Conservation (phyloP, 768 basidiomycete genomes). For the Gymnopilus dilepis region DNA sequence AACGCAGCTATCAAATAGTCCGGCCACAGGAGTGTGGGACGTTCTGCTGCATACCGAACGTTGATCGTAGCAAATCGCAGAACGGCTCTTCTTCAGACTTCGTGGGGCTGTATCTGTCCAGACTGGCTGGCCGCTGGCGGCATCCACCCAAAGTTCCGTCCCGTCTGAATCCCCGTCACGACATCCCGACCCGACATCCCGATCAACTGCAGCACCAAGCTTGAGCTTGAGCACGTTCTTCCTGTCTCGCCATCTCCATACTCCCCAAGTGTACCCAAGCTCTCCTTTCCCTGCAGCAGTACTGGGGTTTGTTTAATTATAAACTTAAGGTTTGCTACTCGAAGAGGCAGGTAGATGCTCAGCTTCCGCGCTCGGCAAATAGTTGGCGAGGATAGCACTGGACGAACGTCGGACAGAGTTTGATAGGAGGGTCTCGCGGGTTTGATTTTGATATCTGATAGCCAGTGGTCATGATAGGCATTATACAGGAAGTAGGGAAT, state of each 20-base stretch:
- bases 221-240: conserved; percentile 3
- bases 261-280: too few relatives aligned
- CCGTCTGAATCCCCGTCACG: not conserved
- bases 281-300: not conserved
- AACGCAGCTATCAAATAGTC: too few relatives aligned
- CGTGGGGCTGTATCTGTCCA: not conserved
- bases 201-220: too few relatives aligned
- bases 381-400: not conserved
- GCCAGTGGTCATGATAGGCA: too few relatives aligned
- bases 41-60: not conserved
- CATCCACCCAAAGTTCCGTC: conserved; percentile 2
- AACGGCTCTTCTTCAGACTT: not conserved
- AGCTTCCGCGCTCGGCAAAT: too few relatives aligned
- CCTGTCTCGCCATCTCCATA: too few relatives aligned
- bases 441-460: not conserved
- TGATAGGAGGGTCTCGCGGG: conserved; percentile 1
- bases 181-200: not conserved
- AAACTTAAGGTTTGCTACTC: too few relatives aligned
- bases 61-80: not conserved
- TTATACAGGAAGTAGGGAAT: not conserved
- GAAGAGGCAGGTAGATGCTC: too few relatives aligned
- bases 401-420: not conserved
- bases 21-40: too few relatives aligned
- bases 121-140: too few relatives aligned
- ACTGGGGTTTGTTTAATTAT: too few relatives aligned